Percentiles rank a stretch among this genome's conserved stretches.
phyloP scores from a whole-genome alignment of 805 yeast species.

The Candida multigemmis region DNA sequence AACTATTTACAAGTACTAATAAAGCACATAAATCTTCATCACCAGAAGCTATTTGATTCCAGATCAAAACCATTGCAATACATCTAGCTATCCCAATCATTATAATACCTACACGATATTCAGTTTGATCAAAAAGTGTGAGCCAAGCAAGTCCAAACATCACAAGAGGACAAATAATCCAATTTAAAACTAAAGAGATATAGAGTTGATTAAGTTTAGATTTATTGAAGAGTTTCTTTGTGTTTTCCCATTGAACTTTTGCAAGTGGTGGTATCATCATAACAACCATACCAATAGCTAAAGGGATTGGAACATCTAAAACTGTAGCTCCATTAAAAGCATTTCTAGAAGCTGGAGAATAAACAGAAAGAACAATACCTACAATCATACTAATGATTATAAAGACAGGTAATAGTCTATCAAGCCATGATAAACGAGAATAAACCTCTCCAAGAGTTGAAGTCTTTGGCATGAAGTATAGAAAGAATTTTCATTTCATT shows the following conservation, averaged over 20 bases:
- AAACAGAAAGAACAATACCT: conserved; percentile 33
- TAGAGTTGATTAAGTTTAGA: conserved; percentile 14
- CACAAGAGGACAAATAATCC: conserved; percentile 48
- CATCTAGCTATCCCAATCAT: conserved; percentile 54
- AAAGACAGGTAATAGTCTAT: conserved; percentile 24
- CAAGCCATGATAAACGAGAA: conserved; percentile 15
- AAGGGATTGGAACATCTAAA: conserved; percentile 33
- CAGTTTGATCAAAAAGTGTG: conserved; percentile 36
- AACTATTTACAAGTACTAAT: conserved; percentile 41
- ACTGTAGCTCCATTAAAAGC: conserved; percentile 26
- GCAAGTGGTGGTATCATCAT: conserved; percentile 54
- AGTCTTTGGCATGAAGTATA: too few species aligned
- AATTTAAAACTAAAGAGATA: conserved; percentile 38
- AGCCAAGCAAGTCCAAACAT: conserved; percentile 53
- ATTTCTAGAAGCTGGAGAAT: conserved; percentile 23
- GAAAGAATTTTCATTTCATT: too few species aligned
- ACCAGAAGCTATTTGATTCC: conserved; percentile 50
- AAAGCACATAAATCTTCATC: conserved; percentile 42
- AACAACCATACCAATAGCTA: conserved; percentile 41
- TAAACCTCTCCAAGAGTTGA: conserved; percentile 1
- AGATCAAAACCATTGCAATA: conserved; percentile 53
- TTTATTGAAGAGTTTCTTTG: conserved; percentile 6
- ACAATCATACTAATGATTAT: conserved; percentile 27
- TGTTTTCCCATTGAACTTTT: conserved; percentile 43
- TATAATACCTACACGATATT: conserved; percentile 45